Evolutionary conservation across 1,284 basidiomycete species (phyloP).

Genomic region (Nidula niveotomentosa): DNA sequence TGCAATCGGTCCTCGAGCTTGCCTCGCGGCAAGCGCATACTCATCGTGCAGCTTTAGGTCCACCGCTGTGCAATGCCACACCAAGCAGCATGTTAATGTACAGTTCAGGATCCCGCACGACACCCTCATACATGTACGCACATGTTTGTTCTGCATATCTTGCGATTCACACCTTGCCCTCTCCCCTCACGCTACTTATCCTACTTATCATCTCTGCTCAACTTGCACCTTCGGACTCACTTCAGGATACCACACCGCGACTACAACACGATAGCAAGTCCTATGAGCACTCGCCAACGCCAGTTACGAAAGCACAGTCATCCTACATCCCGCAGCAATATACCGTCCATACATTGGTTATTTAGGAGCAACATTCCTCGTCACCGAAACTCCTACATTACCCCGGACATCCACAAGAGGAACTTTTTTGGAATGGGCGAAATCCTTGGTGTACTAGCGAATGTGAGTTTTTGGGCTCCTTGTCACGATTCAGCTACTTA

Average conservation of each 20-base stretch:
- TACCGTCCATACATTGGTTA: conserved; percentile 58
- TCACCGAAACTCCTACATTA: conserved; percentile 55
- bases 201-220: conserved; percentile 7
- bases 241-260: not conserved
- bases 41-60: not conserved
- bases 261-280: not conserved
- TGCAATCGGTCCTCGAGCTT: conserved; percentile 13
- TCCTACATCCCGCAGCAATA: conserved; percentile 19
- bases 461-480: conserved; percentile 46
- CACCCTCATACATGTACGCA: conserved; percentile 23
- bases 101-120: conserved; percentile 13
- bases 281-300: conserved; percentile 21
- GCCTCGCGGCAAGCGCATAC: conserved; percentile 14
- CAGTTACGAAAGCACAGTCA: conserved; percentile 23
- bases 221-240: not conserved
- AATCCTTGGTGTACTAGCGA: conserved; percentile 72
- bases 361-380: conserved; percentile 72
- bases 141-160: conserved; percentile 23
- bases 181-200: conserved; percentile 9
- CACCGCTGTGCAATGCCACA: conserved; percentile 5
- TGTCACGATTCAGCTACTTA: conserved; percentile 44
- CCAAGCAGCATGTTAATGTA: conserved; percentile 12
- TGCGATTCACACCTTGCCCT: conserved; percentile 16
- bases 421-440: conserved; percentile 81
- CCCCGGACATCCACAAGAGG: conserved; percentile 57